Evolutionary conservation across 768 basidiomycete species (phyloP).

Genomic region (Coprinellus micaceus): DNA sequence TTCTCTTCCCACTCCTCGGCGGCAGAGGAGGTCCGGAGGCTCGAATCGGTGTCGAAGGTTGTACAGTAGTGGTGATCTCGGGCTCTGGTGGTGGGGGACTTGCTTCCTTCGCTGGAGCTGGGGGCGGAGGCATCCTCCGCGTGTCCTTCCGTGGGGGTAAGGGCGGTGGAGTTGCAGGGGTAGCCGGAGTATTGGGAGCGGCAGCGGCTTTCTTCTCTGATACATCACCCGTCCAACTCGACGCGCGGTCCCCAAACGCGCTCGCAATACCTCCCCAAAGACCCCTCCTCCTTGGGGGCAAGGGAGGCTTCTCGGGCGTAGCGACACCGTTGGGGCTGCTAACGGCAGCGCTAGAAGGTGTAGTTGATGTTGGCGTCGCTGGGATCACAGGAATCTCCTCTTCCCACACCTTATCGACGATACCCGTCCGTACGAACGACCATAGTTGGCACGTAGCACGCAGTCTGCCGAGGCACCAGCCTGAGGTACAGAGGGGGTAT

Average conservation of each 20-base stretch:
- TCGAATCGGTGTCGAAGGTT: background rate
- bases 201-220: constrained; percentile 27
- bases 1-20: background rate
- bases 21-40: background rate
- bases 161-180: background rate
- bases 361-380: too few species aligned
- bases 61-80: background rate
- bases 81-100: constrained; percentile 33
- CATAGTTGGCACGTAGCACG: constrained; percentile 87
- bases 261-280: constrained; percentile 66
- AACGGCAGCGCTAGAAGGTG: constrained; percentile 26
- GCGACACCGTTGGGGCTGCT: constrained; percentile 3
- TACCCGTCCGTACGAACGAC: constrained; percentile 78
- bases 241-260: constrained; percentile 55
- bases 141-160: constrained; percentile 7
- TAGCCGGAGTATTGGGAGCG: constrained; percentile 3
- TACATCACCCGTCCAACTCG: constrained; percentile 48
- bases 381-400: constrained; percentile 54
- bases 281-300: constrained; percentile 60
- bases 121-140: constrained; percentile 15
- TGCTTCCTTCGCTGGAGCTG: constrained; percentile 2
- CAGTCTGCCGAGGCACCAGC: constrained; percentile 84
- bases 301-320: constrained; percentile 47
- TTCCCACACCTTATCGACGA: constrained; percentile 88
- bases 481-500: constrained; percentile 77